Conservation (phyloP, 345 rosid genomes). For the Linum usitatissimum region DNA sequence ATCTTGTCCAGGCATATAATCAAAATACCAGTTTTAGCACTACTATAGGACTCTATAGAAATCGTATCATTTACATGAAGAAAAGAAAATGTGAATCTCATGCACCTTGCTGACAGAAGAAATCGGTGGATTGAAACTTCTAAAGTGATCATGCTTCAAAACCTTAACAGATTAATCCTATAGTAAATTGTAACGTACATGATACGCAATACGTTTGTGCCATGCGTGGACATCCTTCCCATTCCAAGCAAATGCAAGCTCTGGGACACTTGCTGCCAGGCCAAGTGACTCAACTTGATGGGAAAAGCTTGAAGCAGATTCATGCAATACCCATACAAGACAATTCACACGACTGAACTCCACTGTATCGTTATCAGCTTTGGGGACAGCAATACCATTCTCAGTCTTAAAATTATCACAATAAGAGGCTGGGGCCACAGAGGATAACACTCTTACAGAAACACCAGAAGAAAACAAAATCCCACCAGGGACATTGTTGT, state of each 20-base stretch:
- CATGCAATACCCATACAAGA: slow-evolving; percentile 53
- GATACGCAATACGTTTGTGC: slow-evolving; percentile 45
- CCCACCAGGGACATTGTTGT: slow-evolving; percentile 12
- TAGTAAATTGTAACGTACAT: slow-evolving; percentile 21
- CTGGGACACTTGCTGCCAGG: slow-evolving; percentile 31
- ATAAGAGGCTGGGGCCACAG: slow-evolving; percentile 20
- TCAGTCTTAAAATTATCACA: slow-evolving; percentile 18
- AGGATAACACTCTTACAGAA: slow-evolving; percentile 23
- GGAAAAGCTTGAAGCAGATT: slow-evolving; percentile 54
- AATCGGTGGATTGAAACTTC: not conserved
- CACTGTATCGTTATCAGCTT: slow-evolving; percentile 13
- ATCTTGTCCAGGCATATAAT: too few species aligned
- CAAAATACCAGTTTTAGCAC: too few species aligned
- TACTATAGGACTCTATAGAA: too few species aligned
- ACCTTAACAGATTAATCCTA: not conserved
- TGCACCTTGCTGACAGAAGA: too few species aligned
- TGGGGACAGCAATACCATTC: slow-evolving; percentile 17
- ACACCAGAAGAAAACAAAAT: slow-evolving; percentile 15
- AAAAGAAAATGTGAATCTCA: too few species aligned
- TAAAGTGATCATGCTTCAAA: not conserved
- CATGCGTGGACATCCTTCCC: slow-evolving; percentile 62
- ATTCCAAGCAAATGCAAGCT: slow-evolving; percentile 58
- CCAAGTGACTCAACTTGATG: slow-evolving; percentile 37
- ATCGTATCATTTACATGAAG: too few species aligned
- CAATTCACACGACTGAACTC: slow-evolving; percentile 42